Conservation (phyloP, 495 filamentous ascomycete genomes). For the Ascodesmis nigricans region DNA sequence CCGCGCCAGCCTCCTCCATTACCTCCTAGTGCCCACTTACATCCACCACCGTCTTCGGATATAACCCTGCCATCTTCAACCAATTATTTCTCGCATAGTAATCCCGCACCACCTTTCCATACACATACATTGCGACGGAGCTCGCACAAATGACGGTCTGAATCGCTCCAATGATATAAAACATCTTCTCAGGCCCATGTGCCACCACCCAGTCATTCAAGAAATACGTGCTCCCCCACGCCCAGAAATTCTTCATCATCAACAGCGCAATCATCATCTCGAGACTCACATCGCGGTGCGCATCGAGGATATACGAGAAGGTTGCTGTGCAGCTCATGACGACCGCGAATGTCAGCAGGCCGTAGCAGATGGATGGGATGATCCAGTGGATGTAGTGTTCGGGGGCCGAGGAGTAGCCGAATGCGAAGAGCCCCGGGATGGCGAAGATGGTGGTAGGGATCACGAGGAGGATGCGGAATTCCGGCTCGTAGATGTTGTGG, state of each 20-base stretch:
- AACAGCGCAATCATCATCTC: conserved; percentile 27
- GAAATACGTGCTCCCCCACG: conserved; percentile 28
- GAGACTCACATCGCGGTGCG: conserved; percentile 25
- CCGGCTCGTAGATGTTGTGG: conserved; percentile 32
- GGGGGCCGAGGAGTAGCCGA: conserved; percentile 25
- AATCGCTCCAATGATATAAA: conserved; percentile 25
- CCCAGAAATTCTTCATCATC: conserved; percentile 27
- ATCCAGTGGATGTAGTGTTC: conserved; percentile 24
- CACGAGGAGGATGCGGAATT: conserved; percentile 31
- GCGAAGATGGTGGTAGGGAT: conserved; percentile 23
- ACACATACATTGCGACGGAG: conserved; percentile 26
- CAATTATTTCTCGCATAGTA: conserved; percentile 14
- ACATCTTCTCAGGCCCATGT: conserved; percentile 23
- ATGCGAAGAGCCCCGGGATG: conserved; percentile 26
- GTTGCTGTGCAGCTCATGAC: conserved; percentile 26
- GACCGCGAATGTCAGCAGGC: conserved; percentile 26
- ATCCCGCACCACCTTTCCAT: conserved; percentile 23
- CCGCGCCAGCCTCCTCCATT: too few relatives aligned
- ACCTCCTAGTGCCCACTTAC: background rate
- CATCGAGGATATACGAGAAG: conserved; percentile 27
- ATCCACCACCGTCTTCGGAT: conserved; percentile 11
- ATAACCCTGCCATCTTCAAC: conserved; percentile 16
- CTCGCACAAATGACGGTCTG: conserved; percentile 24
- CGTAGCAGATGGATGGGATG: conserved; percentile 25
- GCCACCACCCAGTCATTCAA: conserved; percentile 25